phyloP scores from a whole-genome alignment of 129 eudicot species.

The Tanacetum coccineum region DNA sequence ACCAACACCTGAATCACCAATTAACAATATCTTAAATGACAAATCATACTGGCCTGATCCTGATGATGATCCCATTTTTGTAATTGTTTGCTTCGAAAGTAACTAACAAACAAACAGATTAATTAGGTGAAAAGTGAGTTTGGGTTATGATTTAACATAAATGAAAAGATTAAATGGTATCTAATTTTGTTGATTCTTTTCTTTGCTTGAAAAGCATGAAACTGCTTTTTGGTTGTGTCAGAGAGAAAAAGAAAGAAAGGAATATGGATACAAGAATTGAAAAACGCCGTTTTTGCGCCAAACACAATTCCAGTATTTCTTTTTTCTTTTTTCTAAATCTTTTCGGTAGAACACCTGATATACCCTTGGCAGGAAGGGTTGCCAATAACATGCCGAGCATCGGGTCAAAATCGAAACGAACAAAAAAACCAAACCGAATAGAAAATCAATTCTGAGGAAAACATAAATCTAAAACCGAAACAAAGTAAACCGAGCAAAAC shows the following conservation, averaged over 20 bases:
- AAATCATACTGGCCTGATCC: slow-evolving; percentile 77
- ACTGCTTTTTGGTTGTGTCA: slow-evolving; percentile 17
- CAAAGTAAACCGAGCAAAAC: no score
- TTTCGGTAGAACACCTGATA: no score
- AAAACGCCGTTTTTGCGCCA: slow-evolving; percentile 33
- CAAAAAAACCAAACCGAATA: no score
- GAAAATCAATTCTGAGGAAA: no score
- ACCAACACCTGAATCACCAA: slow-evolving; percentile 98
- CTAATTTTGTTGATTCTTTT: slow-evolving; percentile 25
- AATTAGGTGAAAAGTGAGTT: slow-evolving; percentile 4
- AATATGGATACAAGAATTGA: background rate
- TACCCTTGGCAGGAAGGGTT: no score
- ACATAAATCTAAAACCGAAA: no score
- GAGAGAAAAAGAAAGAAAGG: slow-evolving; percentile 6
- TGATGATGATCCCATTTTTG: slow-evolving; percentile 49
- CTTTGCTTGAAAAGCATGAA: slow-evolving; percentile 27
- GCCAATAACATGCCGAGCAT: no score
- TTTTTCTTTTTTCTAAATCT: no score
- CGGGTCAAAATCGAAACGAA: no score
- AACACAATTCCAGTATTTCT: slow-evolving; percentile 10
- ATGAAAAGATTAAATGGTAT: slow-evolving; percentile 11
- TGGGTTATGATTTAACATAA: slow-evolving; percentile 11
- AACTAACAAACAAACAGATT: slow-evolving; percentile 9
- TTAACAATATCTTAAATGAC: slow-evolving; percentile 86
- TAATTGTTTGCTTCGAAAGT: slow-evolving; percentile 1